Evolutionary conservation across 2,329 filamentous ascomycete species (phyloP).

Genomic region (Colletotrichum navitas): DNA sequence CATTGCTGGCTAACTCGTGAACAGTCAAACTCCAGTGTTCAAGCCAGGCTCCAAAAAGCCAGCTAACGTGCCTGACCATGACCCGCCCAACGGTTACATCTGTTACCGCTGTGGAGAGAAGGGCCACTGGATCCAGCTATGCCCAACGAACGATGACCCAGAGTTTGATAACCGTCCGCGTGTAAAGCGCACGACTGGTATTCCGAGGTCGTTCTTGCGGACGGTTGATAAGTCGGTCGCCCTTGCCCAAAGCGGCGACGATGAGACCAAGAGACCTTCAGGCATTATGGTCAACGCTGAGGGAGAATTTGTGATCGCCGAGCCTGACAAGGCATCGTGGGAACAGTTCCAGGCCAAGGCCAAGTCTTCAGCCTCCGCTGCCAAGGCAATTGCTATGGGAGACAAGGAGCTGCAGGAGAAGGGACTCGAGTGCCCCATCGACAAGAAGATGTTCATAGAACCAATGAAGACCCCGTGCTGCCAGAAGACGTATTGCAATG

Average conservation of each 20-base stretch:
- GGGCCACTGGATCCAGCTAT: conserved; percentile 99
- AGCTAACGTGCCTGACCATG: conserved; percentile 87
- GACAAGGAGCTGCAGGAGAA: conserved; percentile 90
- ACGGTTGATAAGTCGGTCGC: conserved; percentile 92
- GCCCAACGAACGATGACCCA: conserved; percentile 98
- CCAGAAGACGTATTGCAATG: conserved; percentile 98
- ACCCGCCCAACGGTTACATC: conserved; percentile 92
- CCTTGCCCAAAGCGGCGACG: conserved; percentile 78
- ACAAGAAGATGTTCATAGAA: conserved; percentile 98
- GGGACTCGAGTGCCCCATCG: conserved; percentile 92
- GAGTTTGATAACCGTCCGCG: conserved; percentile 94
- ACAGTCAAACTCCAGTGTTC: conserved; percentile 71
- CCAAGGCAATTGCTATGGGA: conserved; percentile 80
- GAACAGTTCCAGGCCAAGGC: conserved; percentile 96
- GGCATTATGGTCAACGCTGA: conserved; percentile 98
- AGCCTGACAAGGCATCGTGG: conserved; percentile 96
- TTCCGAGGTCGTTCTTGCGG: conserved; percentile 94
- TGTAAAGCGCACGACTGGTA: conserved; percentile 96
- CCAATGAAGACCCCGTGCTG: conserved; percentile 99
- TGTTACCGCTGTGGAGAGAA: conserved; percentile 97
- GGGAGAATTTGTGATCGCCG: conserved; percentile 96
- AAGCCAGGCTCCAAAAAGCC: conserved; percentile 74
- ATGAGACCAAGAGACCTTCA: conserved; percentile 83
- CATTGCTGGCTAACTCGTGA: conserved; percentile 50
- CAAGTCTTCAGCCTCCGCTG: conserved; percentile 85